These are phyloP conservation scores for Naematelia aurantialba DNA, from an alignment of 768 basidiomycete genomes.

Conservation along the genomic window DNA sequence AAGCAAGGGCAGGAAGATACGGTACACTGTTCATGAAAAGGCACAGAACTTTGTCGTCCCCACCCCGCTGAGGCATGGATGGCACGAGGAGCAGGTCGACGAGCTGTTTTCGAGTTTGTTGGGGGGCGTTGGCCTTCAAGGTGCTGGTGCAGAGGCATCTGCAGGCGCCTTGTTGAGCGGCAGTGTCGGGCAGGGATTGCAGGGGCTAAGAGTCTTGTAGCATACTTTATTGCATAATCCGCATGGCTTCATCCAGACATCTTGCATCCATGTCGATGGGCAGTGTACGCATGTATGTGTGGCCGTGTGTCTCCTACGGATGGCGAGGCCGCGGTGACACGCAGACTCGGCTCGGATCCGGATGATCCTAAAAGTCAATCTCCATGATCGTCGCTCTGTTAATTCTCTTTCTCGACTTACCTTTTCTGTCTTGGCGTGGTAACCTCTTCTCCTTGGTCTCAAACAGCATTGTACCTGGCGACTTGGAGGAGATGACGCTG, in stretches of 20 bases:
- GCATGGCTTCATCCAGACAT: not conserved
- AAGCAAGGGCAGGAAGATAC: conserved; percentile 89
- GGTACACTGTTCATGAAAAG: conserved; percentile 93
- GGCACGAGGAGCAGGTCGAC: conserved; percentile 96
- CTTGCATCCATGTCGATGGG: not conserved
- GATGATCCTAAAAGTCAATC: not conserved
- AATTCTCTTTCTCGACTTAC: no score
- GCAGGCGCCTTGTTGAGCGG: not conserved
- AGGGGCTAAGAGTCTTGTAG: conserved; percentile 29
- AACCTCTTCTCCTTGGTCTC: no score
- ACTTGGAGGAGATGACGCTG: not conserved
- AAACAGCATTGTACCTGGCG: no score
- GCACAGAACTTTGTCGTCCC: conserved; percentile 96
- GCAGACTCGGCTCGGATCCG: not conserved
- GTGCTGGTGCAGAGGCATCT: conserved; percentile 25
- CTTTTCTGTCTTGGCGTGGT: no score
- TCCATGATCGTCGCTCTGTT: not conserved
- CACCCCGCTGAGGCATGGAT: conserved; percentile 60
- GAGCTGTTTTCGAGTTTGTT: conserved; percentile 86
- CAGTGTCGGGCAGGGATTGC: conserved; percentile 9
- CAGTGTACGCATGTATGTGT: no score
- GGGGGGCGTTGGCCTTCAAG: conserved; percentile 53
- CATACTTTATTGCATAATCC: conserved; percentile 1
- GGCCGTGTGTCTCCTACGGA: no score
- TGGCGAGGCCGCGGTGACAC: no score